Evolutionary conservation across 2,329 filamentous ascomycete genomes (phyloP).

Genomic region (Trichoderma semiorbis): DNA sequence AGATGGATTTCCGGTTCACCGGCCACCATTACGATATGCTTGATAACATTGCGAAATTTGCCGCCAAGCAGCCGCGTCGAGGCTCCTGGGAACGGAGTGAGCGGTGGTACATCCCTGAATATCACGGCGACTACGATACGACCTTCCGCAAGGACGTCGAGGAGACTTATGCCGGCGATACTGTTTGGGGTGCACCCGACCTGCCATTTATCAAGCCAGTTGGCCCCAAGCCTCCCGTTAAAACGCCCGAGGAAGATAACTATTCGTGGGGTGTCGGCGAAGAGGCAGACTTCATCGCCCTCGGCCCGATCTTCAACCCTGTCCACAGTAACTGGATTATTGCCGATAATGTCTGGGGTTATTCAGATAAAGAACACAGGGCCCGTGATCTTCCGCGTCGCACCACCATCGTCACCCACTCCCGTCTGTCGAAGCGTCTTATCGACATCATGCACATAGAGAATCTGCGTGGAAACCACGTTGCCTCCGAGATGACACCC

Average conservation of each 20-base stretch:
- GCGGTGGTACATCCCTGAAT: slow-evolving; percentile 67
- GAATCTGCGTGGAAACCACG: slow-evolving; percentile 68
- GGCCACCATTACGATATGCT: slow-evolving; percentile 81
- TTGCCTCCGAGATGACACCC: slow-evolving; percentile 78
- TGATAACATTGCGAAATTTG: slow-evolving; percentile 60
- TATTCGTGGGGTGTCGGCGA: slow-evolving; percentile 75
- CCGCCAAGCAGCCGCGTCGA: slow-evolving; percentile 64
- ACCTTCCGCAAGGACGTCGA: slow-evolving; percentile 65
- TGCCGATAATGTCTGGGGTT: slow-evolving; percentile 64
- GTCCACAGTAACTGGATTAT: slow-evolving; percentile 71
- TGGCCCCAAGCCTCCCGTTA: slow-evolving; percentile 60
- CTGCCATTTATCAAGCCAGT: slow-evolving; percentile 59
- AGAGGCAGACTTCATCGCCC: slow-evolving; percentile 69
- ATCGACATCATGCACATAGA: slow-evolving; percentile 76
- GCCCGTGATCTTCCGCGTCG: slow-evolving; percentile 63
- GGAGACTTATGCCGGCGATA: slow-evolving; percentile 44
- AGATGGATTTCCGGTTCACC: slow-evolving; percentile 75
- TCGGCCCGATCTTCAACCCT: slow-evolving; percentile 77
- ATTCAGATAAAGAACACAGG: slow-evolving; percentile 48
- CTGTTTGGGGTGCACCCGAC: slow-evolving; percentile 64
- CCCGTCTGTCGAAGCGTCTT: slow-evolving; percentile 67
- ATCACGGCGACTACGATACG: slow-evolving; percentile 64
- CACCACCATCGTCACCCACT: slow-evolving; percentile 74
- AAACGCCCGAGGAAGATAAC: slow-evolving; percentile 58
- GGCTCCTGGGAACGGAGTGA: slow-evolving; percentile 71